Conservation (phyloP, 768 basidiomycete species). For the Suillus ampliporus region DNA sequence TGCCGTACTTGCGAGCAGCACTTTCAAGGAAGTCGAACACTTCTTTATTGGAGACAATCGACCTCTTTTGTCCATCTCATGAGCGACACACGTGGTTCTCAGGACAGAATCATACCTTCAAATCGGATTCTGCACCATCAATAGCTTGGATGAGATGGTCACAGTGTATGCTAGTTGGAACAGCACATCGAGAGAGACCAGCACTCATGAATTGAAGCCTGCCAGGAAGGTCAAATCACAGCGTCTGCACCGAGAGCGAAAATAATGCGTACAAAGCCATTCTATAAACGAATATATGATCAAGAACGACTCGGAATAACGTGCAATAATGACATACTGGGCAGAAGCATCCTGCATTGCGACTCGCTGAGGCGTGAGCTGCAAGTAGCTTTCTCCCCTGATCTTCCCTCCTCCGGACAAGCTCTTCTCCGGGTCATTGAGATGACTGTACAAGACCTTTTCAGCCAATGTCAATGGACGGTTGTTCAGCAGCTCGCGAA, state of each 20-base stretch:
- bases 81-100: not conserved
- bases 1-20: slow-evolving; percentile 88
- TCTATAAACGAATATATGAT: slow-evolving; percentile 42
- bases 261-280: slow-evolving; percentile 74
- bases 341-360: slow-evolving; percentile 97
- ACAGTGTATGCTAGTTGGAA: slow-evolving; percentile 93
- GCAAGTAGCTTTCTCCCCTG: slow-evolving; percentile 88
- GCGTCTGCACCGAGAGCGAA: not conserved
- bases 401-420: slow-evolving; percentile 69
- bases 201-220: slow-evolving; percentile 99
- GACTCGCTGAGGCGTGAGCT: slow-evolving; percentile 89
- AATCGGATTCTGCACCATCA: slow-evolving; percentile 85
- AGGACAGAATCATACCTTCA: slow-evolving; percentile 58
- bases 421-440: slow-evolving; percentile 77
- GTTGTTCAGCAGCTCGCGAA: slow-evolving; percentile 69
- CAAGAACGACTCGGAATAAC: slow-evolving; percentile 14
- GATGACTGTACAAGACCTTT: slow-evolving; percentile 96
- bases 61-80: slow-evolving; percentile 53
- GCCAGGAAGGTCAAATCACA: slow-evolving; percentile 14
- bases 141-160: slow-evolving; percentile 96
- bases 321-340: slow-evolving; percentile 60
- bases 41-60: slow-evolving; percentile 89
- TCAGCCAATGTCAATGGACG: slow-evolving; percentile 93
- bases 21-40: slow-evolving; percentile 98
- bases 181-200: slow-evolving; percentile 80